Base-by-base conservation (phyloP, 1,284 basidiomycete species). In the Cutaneotrichosporon sp. region DNA sequence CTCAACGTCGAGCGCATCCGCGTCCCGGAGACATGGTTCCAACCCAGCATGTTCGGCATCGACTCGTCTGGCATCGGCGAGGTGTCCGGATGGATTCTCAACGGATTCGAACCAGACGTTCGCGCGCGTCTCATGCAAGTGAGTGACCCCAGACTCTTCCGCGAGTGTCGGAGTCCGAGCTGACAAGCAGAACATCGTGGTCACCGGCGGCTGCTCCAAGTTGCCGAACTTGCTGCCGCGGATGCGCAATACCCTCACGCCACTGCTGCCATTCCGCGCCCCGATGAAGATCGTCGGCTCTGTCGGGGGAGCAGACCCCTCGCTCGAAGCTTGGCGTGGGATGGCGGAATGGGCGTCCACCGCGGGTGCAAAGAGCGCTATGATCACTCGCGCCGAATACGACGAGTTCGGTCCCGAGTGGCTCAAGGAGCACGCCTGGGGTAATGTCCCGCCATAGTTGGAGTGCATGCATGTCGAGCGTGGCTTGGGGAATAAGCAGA, bases 41-140 rank as follows among this genome's bases (percentile, higher is more conserved):
- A 90, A 50, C 94, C 96, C 0, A 79, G 79, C 12, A 92, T 97
- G 81, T 93, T 92, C 3, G 96, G 96, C 0, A 80, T 97, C 20
- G 96, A 98, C 72, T 90, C 87, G 19, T 94, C 96, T 0, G 96
- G 96, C 0, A 71, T 99, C 3, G 88, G 86, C 12, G 96, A 99
- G 73, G 83, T 97, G 2, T 77, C 92, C 20, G 88, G 90, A 61
- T 88, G 84, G 71, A 81, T 97, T 31, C 79, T 99, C 44, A 82
- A 84, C n/a, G 81, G 85, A 10, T 96, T 94, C 72, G 76, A 82
- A 4, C 80, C 84, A 33, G 73, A 77, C 3, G 84, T 90, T 43
- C 84, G 85, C 60, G 74, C 74, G 12, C 74, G 81, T 32, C 77
- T 92, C 52, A 84, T 79, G 57, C 70, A 73, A 60, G 79, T 79